phyloP scores from a whole-genome alignment of 495 filamentous ascomycete species.

The Letharia columbiana region DNA sequence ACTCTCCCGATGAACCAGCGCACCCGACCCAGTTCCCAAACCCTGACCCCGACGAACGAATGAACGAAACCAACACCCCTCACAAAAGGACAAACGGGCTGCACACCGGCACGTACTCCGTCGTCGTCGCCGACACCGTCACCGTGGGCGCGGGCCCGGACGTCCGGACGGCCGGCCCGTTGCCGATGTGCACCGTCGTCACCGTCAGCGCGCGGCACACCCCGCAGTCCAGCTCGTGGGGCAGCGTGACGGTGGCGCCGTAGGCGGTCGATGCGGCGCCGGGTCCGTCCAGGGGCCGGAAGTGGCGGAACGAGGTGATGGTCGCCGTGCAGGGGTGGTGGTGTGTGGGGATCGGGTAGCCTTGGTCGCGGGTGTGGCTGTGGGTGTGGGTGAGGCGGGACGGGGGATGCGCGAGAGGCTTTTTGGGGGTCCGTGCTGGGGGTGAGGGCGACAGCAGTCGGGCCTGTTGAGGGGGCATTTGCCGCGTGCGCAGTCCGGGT shows the following conservation, averaged over 20 bases:
- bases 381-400: background rate
- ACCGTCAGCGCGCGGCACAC: background rate
- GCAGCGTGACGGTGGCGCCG: background rate
- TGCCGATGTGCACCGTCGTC: background rate
- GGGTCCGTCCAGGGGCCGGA: background rate
- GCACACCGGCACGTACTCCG: background rate
- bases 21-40: background rate
- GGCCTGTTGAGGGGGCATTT: too few relatives aligned
- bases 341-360: too few relatives aligned
- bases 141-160: background rate
- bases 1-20: too few relatives aligned
- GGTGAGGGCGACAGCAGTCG: too few relatives aligned
- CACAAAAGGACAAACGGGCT: background rate
- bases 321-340: background rate
- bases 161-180: background rate
- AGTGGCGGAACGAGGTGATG: background rate
- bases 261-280: background rate
- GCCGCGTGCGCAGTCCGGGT: background rate
- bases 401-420: too few relatives aligned
- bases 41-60: too few relatives aligned
- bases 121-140: background rate
- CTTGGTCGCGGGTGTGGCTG: background rate
- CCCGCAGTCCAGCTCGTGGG: background rate
- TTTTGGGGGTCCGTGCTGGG: too few relatives aligned
- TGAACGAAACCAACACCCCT: background rate